Percentiles rank a stretch among this genome's conserved stretches.
These are phyloP conservation scores for Secale cereale DNA, from an alignment of 176 grass and related monocot genomes.

Conservation along the genomic window DNA sequence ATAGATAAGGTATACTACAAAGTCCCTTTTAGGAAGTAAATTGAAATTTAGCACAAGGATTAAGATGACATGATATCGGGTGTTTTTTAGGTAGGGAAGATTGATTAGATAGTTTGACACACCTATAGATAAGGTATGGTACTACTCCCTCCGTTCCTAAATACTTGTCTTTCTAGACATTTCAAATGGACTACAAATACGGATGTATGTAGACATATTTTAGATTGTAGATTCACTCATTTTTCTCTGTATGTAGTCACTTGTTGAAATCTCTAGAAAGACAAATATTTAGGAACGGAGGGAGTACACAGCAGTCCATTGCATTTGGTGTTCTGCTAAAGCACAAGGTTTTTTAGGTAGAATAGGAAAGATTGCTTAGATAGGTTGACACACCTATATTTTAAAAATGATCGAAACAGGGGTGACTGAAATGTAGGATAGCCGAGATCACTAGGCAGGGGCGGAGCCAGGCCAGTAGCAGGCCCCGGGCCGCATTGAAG, in stretches of 20 bases:
- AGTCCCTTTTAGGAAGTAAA: neutral
- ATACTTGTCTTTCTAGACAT: too few relatives aligned
- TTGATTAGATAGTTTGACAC: neutral
- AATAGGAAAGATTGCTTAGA: neutral
- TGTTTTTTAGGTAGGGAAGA: neutral
- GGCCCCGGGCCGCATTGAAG: too few relatives aligned
- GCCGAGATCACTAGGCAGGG: neutral
- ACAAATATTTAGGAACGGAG: too few relatives aligned
- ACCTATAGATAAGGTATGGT: neutral
- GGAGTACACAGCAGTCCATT: too few relatives aligned
- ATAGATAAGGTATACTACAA: slow-evolving; percentile 66
- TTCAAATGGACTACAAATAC: too few relatives aligned
- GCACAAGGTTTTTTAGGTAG: neutral
- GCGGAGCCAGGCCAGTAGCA: too few relatives aligned
- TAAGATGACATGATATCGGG: neutral
- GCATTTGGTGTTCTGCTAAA: neutral
- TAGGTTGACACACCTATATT: neutral
- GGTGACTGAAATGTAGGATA: neutral
- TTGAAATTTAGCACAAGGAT: neutral
- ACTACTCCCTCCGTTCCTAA: too few relatives aligned
- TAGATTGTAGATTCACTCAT: too few relatives aligned
- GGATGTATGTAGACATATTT: too few relatives aligned
- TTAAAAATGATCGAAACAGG: neutral
- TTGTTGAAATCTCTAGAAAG: too few relatives aligned
- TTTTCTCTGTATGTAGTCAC: too few relatives aligned